Percentiles rank a stretch among this genome's conserved stretches.
Conservation (phyloP, 108 stramenopile genomes). For the Bacterosira constricta region DNA sequence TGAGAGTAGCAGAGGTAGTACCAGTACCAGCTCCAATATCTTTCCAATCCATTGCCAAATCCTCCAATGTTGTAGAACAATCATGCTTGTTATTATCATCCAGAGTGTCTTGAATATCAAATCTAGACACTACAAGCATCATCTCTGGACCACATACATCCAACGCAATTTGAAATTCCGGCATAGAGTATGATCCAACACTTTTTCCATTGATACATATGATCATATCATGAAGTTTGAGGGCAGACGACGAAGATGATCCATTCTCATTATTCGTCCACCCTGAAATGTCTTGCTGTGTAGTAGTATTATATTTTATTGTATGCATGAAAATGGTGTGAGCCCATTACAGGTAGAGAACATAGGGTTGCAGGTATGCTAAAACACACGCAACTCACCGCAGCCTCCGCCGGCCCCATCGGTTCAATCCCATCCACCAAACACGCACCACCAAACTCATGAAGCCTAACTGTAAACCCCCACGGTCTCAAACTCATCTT, state of each 20-base stretch:
- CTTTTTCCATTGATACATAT: constrained; percentile 67
- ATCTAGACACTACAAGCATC: constrained; percentile 47
- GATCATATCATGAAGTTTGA: constrained; percentile 75
- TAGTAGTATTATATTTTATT: neutral
- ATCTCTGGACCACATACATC: constrained; percentile 49
- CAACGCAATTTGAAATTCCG: constrained; percentile 64
- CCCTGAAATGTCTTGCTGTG: constrained; percentile 36
- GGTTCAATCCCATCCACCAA: constrained; percentile 67
- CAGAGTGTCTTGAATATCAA: constrained; percentile 7
- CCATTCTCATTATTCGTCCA: constrained; percentile 15
- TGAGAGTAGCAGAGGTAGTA: constrained; percentile 8
- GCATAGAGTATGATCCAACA: constrained; percentile 71
- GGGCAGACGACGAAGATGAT: constrained; percentile 14
- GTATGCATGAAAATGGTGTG: neutral
- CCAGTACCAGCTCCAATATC: constrained; percentile 52
- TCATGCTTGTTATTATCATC: neutral
- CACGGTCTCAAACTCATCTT: constrained; percentile 53
- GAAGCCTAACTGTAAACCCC: constrained; percentile 64
- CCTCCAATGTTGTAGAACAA: constrained; percentile 7
- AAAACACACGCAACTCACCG: constrained; percentile 50
- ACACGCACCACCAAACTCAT: constrained; percentile 86
- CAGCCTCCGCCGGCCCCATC: constrained; percentile 65
- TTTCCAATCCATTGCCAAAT: constrained; percentile 52
- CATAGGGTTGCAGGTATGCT: neutral
- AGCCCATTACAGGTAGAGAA: too few species aligned